Conservation (phyloP, 1,284 basidiomycete species). For the Fomitiporia mediterranea region DNA sequence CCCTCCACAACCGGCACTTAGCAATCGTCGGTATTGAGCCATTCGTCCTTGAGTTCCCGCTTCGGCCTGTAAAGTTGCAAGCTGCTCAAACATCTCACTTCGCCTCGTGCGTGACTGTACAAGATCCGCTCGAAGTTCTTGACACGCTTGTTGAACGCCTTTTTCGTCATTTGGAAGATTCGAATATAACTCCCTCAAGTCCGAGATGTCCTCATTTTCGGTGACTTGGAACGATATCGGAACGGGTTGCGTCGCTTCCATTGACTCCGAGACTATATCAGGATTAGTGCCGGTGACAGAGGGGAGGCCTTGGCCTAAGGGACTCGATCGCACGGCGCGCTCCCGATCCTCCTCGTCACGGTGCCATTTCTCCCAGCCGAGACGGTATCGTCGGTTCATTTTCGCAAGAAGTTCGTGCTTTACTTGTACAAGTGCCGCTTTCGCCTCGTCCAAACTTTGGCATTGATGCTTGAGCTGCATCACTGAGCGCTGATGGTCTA, state of each 20-base stretch:
- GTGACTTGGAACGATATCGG: conserved; percentile 31
- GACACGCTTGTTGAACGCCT: conserved; percentile 54
- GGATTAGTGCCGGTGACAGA: conserved; percentile 23
- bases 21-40: conserved; percentile 80
- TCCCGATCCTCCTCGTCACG: conserved; percentile 80
- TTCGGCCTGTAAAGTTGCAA: conserved; percentile 80
- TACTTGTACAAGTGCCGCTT: conserved; percentile 55
- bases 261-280: conserved; percentile 19
- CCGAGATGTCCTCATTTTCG: conserved; percentile 55
- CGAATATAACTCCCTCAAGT: conserved; percentile 53
- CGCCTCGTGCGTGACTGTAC: conserved; percentile 61
- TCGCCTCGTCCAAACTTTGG: conserved; percentile 62
- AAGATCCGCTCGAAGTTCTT: conserved; percentile 60
- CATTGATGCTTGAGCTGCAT: conserved; percentile 67
- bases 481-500: conserved; percentile 80
- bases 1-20: conserved; percentile 86
- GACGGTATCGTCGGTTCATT: conserved; percentile 74
- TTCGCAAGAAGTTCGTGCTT: conserved; percentile 67
- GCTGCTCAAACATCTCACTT: conserved; percentile 64
- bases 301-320: conserved; percentile 45
- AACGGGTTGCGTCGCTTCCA: conserved; percentile 23
- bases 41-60: conserved; percentile 86
- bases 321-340: conserved; percentile 51
- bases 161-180: conserved; percentile 56
- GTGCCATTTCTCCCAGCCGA: conserved; percentile 94